These are phyloP conservation scores for Silene latifolia DNA, from an alignment of 148 eudicot species.

Conservation along the genomic window DNA sequence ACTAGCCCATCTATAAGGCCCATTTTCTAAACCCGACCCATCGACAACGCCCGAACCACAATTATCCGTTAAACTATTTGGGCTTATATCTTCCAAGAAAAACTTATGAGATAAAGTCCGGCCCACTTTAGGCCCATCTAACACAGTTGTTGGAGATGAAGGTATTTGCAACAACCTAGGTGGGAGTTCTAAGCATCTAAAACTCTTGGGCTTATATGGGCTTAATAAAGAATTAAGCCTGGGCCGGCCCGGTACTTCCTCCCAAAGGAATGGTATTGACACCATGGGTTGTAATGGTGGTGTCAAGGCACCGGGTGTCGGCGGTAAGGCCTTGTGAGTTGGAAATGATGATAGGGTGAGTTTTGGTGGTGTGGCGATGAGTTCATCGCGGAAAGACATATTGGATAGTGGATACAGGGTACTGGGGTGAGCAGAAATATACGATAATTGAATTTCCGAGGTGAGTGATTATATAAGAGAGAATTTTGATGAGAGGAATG, in stretches of 20 bases:
- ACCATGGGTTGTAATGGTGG: slow-evolving; percentile 63
- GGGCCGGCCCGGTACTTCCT: slow-evolving; percentile 85
- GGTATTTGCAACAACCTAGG: slow-evolving; percentile 46
- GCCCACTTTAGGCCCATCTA: slow-evolving; percentile 49
- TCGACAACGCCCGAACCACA: slow-evolving; percentile 8
- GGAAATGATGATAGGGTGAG: slow-evolving; percentile 45
- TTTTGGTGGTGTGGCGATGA: slow-evolving; percentile 34
- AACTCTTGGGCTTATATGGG: slow-evolving; percentile 46
- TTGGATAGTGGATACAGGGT: too few species aligned
- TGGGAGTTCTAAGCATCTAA: slow-evolving; percentile 64
- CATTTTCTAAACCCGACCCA: slow-evolving; percentile 14
- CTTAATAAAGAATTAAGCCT: slow-evolving; percentile 19
- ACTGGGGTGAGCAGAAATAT: neutral
- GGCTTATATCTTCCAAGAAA: slow-evolving; percentile 19
- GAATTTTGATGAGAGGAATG: too few species aligned
- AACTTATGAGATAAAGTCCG: slow-evolving; percentile 30
- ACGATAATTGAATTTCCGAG: neutral
- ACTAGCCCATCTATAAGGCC: slow-evolving; percentile 20
- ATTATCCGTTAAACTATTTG: neutral
- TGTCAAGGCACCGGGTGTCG: slow-evolving; percentile 43
- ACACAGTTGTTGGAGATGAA: slow-evolving; percentile 49
- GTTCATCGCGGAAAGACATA: slow-evolving; percentile 17
- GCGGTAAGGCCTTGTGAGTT: slow-evolving; percentile 29
- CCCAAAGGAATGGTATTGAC: slow-evolving; percentile 84
- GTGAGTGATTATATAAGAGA: too few species aligned